These are phyloP conservation scores for Malassezia caprae DNA, from an alignment of 1,284 basidiomycete genomes.

Conservation along the genomic window DNA sequence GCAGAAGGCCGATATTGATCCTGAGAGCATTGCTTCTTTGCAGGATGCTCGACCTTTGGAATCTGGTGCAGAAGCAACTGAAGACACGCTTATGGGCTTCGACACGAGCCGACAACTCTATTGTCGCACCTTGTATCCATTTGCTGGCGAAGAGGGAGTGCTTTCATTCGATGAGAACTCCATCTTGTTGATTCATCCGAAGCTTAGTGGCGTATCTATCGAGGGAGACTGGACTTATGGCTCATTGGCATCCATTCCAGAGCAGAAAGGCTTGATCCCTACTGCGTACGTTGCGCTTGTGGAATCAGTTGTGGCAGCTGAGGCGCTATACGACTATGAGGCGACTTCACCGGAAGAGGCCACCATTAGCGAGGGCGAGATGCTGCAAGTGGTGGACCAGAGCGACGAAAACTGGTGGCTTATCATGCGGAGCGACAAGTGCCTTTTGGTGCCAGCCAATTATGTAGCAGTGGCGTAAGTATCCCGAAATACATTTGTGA, in stretches of 20 bases:
- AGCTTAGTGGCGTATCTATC: constrained; percentile 57
- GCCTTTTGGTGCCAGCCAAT: constrained; percentile 41
- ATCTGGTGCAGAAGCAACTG: constrained; percentile 7
- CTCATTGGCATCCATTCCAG: constrained; percentile 56
- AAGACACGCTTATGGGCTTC: constrained; percentile 67
- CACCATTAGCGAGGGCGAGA: constrained; percentile 31
- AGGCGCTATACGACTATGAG: constrained; percentile 43
- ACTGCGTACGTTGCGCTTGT: constrained; percentile 58
- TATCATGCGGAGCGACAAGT: constrained; percentile 27
- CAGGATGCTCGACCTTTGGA: neutral
- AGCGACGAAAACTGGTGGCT: constrained; percentile 46
- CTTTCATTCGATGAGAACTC: constrained; percentile 73
- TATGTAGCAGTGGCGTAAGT: constrained; percentile 34
- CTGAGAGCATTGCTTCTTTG: constrained; percentile 7
- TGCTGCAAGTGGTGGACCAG: constrained; percentile 38
- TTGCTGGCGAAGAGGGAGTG: constrained; percentile 72
- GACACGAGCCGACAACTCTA: constrained; percentile 52
- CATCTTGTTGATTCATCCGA: constrained; percentile 69
- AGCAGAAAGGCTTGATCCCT: constrained; percentile 78
- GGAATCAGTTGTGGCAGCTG: constrained; percentile 29
- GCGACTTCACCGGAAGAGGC: constrained; percentile 40
- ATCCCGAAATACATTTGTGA: too few relatives aligned
- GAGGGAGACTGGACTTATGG: constrained; percentile 77
- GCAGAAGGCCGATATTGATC: constrained; percentile 15
- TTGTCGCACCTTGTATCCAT: constrained; percentile 58